A percentile compares a stretch with the other conserved stretches of the same genome.
These are phyloP conservation scores for Geranomyces variabilis DNA, from an alignment of 192 early-diverging fungal species.

Conservation along the genomic window DNA sequence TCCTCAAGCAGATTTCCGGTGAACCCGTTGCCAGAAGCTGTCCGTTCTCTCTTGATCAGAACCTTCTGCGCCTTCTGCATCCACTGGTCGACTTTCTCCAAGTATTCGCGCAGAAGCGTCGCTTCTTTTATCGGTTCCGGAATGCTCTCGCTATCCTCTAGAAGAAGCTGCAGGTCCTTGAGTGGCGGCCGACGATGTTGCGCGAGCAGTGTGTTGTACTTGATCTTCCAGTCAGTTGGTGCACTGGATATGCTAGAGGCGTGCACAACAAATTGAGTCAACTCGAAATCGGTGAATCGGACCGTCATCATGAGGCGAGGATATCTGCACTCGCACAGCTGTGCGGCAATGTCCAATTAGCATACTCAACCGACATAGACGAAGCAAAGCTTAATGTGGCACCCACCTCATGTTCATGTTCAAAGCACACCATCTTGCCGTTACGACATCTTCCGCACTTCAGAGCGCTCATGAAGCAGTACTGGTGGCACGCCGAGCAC, in stretches of 20 bases:
- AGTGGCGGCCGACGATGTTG: conserved; percentile 33
- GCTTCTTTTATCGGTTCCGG: conserved; percentile 36
- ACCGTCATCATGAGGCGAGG: conserved; percentile 35
- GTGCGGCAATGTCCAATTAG: not conserved
- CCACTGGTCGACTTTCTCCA: conserved; percentile 31
- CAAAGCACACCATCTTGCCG: conserved; percentile 60
- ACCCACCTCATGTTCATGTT: conserved; percentile 52
- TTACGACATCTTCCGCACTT: conserved; percentile 48
- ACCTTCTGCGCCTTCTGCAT: conserved; percentile 20
- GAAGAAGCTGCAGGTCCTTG: conserved; percentile 25
- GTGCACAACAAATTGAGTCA: conserved; percentile 38
- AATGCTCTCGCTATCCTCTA: conserved; percentile 14
- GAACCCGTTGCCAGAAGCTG: not conserved
- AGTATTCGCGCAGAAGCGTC: conserved; percentile 26
- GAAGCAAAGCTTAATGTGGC: not conserved
- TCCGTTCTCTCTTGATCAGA: not conserved
- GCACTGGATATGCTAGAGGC: not conserved
- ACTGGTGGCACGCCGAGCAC: conserved; percentile 39
- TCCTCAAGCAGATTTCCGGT: not conserved
- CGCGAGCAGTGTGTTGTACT: conserved; percentile 13
- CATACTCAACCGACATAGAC: not conserved
- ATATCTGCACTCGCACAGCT: conserved; percentile 53
- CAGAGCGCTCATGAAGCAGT: conserved; percentile 26
- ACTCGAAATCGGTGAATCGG: conserved; percentile 53
- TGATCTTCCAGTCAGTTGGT: conserved; percentile 31